phyloP scores from a whole-genome alignment of 129 eudicot species.

The Dittrichia graveolens region DNA sequence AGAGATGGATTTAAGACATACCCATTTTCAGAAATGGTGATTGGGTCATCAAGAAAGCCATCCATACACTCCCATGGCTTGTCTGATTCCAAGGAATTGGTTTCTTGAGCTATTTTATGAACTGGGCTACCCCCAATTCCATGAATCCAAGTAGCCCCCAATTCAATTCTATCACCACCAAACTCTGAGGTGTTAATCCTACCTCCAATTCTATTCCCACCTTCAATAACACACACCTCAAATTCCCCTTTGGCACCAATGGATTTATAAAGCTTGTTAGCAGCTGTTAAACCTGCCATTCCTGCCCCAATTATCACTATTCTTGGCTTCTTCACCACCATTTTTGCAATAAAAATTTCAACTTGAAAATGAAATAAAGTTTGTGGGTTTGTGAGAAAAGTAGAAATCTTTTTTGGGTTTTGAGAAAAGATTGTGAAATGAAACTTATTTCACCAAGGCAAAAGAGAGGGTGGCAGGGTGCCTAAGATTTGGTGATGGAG shows the following conservation, averaged over 20 bases:
- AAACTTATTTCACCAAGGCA: constrained; percentile 4
- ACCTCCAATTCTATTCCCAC: constrained; percentile 87
- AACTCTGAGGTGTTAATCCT: constrained; percentile 78
- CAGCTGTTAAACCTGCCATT: constrained; percentile 89
- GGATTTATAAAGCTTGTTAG: constrained; percentile 68
- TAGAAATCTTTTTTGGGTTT: background rate
- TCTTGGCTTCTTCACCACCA: constrained; percentile 74
- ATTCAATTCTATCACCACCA: constrained; percentile 81
- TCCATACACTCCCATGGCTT: constrained; percentile 97
- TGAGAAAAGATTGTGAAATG: constrained; percentile 1
- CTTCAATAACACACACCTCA: constrained; percentile 76
- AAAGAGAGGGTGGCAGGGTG: constrained; percentile 11
- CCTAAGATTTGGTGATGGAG: constrained; percentile 20
- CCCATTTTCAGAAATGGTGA: constrained; percentile 75
- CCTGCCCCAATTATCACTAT: constrained; percentile 91
- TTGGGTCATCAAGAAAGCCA: constrained; percentile 54
- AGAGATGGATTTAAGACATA: constrained; percentile 45
- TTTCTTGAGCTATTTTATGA: constrained; percentile 68
- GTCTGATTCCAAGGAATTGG: constrained; percentile 51
- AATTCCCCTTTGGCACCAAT: constrained; percentile 43
- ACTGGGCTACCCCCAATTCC: constrained; percentile 85
- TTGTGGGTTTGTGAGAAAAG: constrained; percentile 28
- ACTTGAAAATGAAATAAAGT: constrained; percentile 1
- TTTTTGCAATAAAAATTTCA: constrained; percentile 27
- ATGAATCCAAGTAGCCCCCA: constrained; percentile 99